A percentile compares a stretch with the other conserved stretches of the same genome.
Evolutionary conservation across 2,329 filamentous ascomycete species (phyloP).

Genomic region (Orbilia blumenaviensis): DNA sequence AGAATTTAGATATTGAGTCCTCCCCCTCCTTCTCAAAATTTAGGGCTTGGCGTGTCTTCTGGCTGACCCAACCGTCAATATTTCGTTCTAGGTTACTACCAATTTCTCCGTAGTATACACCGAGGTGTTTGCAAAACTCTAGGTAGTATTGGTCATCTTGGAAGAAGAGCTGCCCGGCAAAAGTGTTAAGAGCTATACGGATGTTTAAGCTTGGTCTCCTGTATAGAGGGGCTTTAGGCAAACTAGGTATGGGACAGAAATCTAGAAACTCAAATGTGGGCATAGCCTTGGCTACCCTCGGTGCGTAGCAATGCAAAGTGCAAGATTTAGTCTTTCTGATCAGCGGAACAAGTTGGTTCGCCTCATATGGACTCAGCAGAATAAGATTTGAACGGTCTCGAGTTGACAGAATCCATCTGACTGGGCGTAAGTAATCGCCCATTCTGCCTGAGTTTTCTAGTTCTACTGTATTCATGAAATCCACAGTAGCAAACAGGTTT

Average conservation of each 20-base stretch:
- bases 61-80: constrained; percentile 32
- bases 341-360: constrained; percentile 63
- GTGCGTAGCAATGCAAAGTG: constrained; percentile 66
- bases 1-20: constrained; percentile 57
- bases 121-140: constrained; percentile 65
- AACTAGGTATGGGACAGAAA: constrained; percentile 61
- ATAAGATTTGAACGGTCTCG: background rate
- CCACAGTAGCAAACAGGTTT: constrained; percentile 64
- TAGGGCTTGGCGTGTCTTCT: constrained; percentile 4
- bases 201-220: constrained; percentile 15
- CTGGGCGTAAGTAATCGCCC: constrained; percentile 66
- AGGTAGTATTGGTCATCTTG: constrained; percentile 66
- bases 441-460: background rate
- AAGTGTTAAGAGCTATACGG: constrained; percentile 67
- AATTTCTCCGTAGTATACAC: constrained; percentile 62
- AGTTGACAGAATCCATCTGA: constrained; percentile 54
- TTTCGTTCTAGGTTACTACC: background rate
- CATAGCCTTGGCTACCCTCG: constrained; percentile 62
- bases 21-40: background rate
- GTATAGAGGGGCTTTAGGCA: constrained; percentile 6
- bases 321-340: constrained; percentile 61
- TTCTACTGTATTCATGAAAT: constrained; percentile 66
- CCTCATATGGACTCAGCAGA: constrained; percentile 71
- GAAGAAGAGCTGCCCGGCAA: constrained; percentile 74
- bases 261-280: constrained; percentile 27